These are phyloP conservation scores for Beauveria pseudobassiana DNA, from an alignment of 2,329 filamentous ascomycete genomes.

Conservation along the genomic window DNA sequence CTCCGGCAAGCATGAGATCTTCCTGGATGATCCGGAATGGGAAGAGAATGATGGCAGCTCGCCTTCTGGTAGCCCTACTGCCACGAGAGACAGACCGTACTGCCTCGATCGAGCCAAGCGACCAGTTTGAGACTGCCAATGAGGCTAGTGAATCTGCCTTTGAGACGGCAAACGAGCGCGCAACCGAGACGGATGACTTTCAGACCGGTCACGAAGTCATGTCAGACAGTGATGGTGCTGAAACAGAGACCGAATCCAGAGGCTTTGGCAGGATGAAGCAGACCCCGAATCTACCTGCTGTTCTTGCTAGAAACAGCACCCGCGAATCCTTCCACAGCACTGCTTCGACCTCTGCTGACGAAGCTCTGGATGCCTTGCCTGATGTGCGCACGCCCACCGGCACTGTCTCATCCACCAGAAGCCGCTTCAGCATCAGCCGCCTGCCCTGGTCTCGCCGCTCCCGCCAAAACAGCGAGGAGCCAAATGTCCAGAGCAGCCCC, in stretches of 20 bases:
- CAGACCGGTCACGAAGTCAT: conserved; percentile 82
- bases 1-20: conserved; percentile 67
- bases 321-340: conserved; percentile 75
- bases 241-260: conserved; percentile 74
- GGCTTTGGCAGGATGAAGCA: conserved; percentile 35
- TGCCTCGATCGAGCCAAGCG: conserved; percentile 44
- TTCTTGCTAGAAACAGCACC: conserved; percentile 36
- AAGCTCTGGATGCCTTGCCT: conserved; percentile 53
- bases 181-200: conserved; percentile 89
- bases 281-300: conserved; percentile 33
- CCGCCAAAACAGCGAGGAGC: conserved; percentile 53
- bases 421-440: conserved; percentile 64
- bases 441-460: conserved; percentile 52
- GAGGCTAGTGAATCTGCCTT: conserved; percentile 63
- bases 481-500: conserved; percentile 50
- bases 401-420: conserved; percentile 56
- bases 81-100: neutral
- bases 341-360: conserved; percentile 76
- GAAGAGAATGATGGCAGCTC: conserved; percentile 62
- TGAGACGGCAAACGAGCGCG: conserved; percentile 67
- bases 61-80: conserved; percentile 7
- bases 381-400: conserved; percentile 55
- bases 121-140: conserved; percentile 74
- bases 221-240: conserved; percentile 62
- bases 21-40: conserved; percentile 78